Conservation (phyloP, 306 rosid genomes). For the Cicer bijugum region DNA sequence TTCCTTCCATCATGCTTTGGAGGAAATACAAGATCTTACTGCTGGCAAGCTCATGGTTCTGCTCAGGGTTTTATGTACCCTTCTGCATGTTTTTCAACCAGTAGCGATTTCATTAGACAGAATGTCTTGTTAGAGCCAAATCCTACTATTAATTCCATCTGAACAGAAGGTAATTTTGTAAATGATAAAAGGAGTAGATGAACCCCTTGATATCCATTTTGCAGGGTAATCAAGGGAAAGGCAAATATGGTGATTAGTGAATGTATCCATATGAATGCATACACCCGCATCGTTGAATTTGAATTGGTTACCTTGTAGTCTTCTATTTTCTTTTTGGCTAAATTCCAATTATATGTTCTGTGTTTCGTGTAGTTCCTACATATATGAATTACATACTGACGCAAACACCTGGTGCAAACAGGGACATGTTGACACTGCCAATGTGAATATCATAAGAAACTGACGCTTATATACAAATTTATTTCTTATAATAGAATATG, state of each 20-base stretch:
- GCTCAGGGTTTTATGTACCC: conserved; percentile 64
- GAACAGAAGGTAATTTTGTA: conserved; percentile 16
- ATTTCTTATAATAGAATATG: too few relatives aligned
- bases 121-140: conserved; percentile 44
- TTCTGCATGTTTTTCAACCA: conserved; percentile 56
- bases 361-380: too few relatives aligned
- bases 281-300: neutral
- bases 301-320: neutral
- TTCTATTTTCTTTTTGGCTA: neutral
- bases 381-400: too few relatives aligned
- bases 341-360: conserved; percentile 6
- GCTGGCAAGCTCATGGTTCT: conserved; percentile 84
- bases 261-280: conserved; percentile 15
- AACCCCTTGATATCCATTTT: conserved; percentile 21
- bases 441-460: too few relatives aligned
- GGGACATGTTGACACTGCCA: too few relatives aligned
- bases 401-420: too few relatives aligned
- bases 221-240: neutral
- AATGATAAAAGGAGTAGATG: neutral
- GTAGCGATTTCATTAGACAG: conserved; percentile 50
- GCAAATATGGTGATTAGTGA: conserved; percentile 10
- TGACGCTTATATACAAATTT: too few relatives aligned
- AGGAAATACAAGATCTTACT: conserved; percentile 55
- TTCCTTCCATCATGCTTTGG: conserved; percentile 52
- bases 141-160: conserved; percentile 47